Conservation (phyloP, 2,329 filamentous ascomycete genomes). For the Penicillium sp. region DNA sequence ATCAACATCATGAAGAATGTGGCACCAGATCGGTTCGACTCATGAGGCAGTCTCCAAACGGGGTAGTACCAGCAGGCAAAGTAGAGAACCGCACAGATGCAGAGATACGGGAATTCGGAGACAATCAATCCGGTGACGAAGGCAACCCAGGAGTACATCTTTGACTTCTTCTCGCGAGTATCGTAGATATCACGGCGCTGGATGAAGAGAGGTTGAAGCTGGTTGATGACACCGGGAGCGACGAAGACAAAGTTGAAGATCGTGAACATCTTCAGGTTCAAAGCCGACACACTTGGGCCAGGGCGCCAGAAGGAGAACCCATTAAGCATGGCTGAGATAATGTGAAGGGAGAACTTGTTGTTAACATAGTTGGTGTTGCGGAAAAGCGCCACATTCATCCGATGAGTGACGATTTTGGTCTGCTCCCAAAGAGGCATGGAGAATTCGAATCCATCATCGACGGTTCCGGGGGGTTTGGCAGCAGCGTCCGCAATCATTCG, state of each 20-base stretch:
- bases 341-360: constrained; percentile 9
- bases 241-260: constrained; percentile 11
- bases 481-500: constrained; percentile 3
- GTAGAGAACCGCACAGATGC: constrained; percentile 9
- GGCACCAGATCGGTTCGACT: constrained; percentile 43
- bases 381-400: constrained; percentile 10
- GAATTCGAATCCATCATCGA: constrained; percentile 10
- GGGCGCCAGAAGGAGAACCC: constrained; percentile 11
- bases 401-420: constrained; percentile 7
- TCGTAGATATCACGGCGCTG: constrained; percentile 10
- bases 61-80: constrained; percentile 46
- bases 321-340: constrained; percentile 5
- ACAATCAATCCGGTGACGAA: constrained; percentile 8
- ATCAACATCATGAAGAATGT: constrained; percentile 70
- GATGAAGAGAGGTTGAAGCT: constrained; percentile 9
- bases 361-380: constrained; percentile 9
- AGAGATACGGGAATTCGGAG: constrained; percentile 9
- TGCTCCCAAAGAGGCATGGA: constrained; percentile 9
- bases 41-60: constrained; percentile 62
- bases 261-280: constrained; percentile 10
- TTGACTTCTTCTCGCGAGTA: constrained; percentile 9
- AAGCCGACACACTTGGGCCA: neutral
- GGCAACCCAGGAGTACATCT: constrained; percentile 10
- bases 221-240: constrained; percentile 10
- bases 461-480: constrained; percentile 3